Conservation (phyloP, 2,329 filamentous ascomycete genomes). For the Fusarium oligoseptatum region DNA sequence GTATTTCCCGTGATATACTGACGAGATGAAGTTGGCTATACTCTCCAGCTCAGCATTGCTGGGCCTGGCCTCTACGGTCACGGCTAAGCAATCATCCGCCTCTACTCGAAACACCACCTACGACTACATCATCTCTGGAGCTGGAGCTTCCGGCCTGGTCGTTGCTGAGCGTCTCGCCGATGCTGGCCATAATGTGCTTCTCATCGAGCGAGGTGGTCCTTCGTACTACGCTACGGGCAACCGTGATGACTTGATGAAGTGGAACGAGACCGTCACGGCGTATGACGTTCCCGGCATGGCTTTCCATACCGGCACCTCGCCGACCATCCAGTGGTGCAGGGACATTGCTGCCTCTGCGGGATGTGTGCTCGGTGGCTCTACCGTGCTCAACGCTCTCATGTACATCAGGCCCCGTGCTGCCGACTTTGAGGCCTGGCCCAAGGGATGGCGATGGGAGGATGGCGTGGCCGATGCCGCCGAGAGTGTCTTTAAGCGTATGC, state of each 20-base stretch:
- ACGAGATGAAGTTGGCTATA: constrained; percentile 29
- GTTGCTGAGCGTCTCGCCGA: constrained; percentile 64
- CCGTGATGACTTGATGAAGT: constrained; percentile 66
- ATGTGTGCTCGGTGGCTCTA: constrained; percentile 75
- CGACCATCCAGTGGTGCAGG: constrained; percentile 40
- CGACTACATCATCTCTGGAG: constrained; percentile 42
- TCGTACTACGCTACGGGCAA: constrained; percentile 75
- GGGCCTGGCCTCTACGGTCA: constrained; percentile 23
- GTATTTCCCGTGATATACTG: background rate
- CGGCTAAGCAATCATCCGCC: constrained; percentile 11
- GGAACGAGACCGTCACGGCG: constrained; percentile 73
- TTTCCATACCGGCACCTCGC: constrained; percentile 75
- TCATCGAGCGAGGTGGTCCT: constrained; percentile 70
- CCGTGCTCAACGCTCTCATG: constrained; percentile 76
- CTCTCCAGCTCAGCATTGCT: constrained; percentile 22
- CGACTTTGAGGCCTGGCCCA: constrained; percentile 78
- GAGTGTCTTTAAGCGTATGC: constrained; percentile 69
- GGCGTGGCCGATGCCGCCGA: constrained; percentile 67
- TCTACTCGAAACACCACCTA: constrained; percentile 31
- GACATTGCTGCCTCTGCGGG: constrained; percentile 57
- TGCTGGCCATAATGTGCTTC: constrained; percentile 72
- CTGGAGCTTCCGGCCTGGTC: constrained; percentile 41
- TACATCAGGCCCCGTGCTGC: constrained; percentile 74
- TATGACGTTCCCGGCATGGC: constrained; percentile 79
- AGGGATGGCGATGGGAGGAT: constrained; percentile 72